A percentile compares a stretch with the other conserved stretches of the same genome.
Evolutionary conservation across 139 green algal genomes (phyloP).

Genomic region (Ostreobium quekettii): DNA sequence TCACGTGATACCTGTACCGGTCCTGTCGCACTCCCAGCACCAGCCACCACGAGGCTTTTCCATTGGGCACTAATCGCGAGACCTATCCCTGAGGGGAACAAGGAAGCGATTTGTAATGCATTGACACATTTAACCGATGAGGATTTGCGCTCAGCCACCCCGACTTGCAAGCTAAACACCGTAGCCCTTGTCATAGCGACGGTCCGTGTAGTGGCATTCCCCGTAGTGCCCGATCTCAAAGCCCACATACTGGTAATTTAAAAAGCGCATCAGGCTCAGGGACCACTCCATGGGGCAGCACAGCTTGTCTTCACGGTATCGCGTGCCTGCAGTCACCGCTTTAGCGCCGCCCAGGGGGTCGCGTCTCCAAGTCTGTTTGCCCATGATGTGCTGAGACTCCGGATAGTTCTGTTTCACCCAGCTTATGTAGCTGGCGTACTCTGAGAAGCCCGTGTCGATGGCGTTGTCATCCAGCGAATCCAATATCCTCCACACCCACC

Average conservation of each 20-base stretch:
- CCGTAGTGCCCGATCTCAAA: constrained; percentile 14
- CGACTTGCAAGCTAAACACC: no score
- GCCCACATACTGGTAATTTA: constrained; percentile 15
- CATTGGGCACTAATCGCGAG: no score
- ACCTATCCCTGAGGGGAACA: no score
- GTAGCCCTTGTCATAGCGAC: constrained; percentile 6
- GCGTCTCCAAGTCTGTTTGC: constrained; percentile 11
- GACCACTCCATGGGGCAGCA: constrained; percentile 2
- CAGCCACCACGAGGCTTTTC: no score
- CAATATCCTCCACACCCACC: constrained; percentile 37
- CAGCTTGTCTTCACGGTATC: neutral
- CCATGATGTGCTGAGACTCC: constrained; percentile 17
- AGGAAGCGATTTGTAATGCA: no score
- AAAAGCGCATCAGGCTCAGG: neutral
- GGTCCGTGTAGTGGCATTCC: constrained; percentile 3
- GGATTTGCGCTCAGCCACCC: no score
- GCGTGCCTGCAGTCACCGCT: neutral
- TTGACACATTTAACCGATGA: no score
- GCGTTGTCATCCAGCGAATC: neutral
- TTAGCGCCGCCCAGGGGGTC: neutral
- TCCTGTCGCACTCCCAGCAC: no score
- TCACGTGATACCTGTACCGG: no score
- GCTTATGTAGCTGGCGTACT: constrained; percentile 42
- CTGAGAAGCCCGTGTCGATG: constrained; percentile 35
- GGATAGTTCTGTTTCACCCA: constrained; percentile 35